Evolutionary conservation across 768 basidiomycete genomes (phyloP), one percentile per base, ranked within the genome.

Genomic region (Russula olivacea): DNA sequence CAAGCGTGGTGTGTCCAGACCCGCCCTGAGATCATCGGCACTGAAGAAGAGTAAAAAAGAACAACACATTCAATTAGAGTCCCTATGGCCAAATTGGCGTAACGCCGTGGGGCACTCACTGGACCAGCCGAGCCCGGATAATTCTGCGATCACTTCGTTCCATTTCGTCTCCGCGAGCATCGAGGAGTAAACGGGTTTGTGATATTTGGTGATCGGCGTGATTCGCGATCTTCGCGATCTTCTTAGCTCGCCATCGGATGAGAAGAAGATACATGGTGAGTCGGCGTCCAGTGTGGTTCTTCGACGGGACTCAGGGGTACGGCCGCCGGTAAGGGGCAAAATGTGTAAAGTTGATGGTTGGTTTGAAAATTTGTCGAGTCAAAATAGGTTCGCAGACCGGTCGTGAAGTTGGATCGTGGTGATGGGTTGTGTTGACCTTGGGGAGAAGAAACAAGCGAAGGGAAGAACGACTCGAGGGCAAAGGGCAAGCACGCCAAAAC

Each of bases 81-180:
- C 9, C 4, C 8, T 45, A n/a, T 45, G n/a, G 4, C 7, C 17
- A 1, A 17, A 1, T 19, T 28, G 28, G n/a, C 7, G 19, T n/a
- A 10, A 19, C 19, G 6, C 19, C 14, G n/a, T n/a, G n/a, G n/a
- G n/a, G n/a, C 15, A 61, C 61, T 57, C 41, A 62, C 55, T 45
- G 9, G 17, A 19, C 4, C 9, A 62, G 41, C 23, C 19, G 41
- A 1, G 36, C 50, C 48, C 53, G 14, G 30, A 55, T 51, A 0
- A 11, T 0, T 3, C 3, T 23, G 41, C 32, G 49, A 7, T 58
- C 32, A 21, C 3, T 8, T 8, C 32, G 41, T 4, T 12, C 25
- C 21, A 60, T 60, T 4, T 53, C 32, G 30, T 1, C 23, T 43
- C 43, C 8, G 34, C 41, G 34, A 47, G 25, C 1, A 3, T 53